phyloP scores from a whole-genome alignment of 306 rosid genomes.

The Acacia confusa region DNA sequence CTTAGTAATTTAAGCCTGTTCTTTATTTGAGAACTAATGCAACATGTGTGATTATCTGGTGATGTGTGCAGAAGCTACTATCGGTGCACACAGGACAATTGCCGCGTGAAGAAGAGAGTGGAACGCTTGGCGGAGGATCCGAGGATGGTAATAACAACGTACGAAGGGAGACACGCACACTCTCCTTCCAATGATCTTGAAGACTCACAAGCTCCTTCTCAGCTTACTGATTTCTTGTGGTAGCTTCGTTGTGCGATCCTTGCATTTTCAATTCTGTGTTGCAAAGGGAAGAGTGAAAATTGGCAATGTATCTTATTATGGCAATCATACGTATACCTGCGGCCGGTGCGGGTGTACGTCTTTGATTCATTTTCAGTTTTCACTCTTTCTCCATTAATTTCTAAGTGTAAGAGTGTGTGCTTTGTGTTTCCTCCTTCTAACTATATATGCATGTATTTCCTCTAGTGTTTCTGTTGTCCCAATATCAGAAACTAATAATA shows the following conservation, averaged over 20 bases:
- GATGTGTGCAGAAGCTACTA: conserved; percentile 73
- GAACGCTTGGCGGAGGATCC: conserved; percentile 94
- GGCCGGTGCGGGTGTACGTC: not conserved
- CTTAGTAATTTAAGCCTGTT: not conserved
- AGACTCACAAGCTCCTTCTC: conserved; percentile 67
- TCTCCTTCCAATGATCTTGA: conserved; percentile 82
- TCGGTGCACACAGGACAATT: conserved; percentile 89
- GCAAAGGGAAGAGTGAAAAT: conserved; percentile 6
- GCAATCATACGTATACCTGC: not conserved
- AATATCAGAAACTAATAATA: not conserved
- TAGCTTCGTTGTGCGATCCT: conserved; percentile 24
- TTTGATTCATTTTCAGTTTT: conserved; percentile 14
- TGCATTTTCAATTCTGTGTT: not conserved
- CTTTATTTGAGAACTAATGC: not conserved
- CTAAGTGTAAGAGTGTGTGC: not conserved
- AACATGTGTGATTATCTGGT: not conserved
- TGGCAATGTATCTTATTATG: conserved; percentile 1
- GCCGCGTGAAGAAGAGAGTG: conserved; percentile 92
- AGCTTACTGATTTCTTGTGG: conserved; percentile 75
- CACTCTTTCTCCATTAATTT: conserved; percentile 24
- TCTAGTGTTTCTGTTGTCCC: not conserved
- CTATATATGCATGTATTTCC: not conserved
- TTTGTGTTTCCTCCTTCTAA: not conserved
- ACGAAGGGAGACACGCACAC: conserved; percentile 91
- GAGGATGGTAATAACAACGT: conserved; percentile 97